phyloP scores from a whole-genome alignment of 2,329 filamentous ascomycete genomes.

The Geosmithia flava region DNA sequence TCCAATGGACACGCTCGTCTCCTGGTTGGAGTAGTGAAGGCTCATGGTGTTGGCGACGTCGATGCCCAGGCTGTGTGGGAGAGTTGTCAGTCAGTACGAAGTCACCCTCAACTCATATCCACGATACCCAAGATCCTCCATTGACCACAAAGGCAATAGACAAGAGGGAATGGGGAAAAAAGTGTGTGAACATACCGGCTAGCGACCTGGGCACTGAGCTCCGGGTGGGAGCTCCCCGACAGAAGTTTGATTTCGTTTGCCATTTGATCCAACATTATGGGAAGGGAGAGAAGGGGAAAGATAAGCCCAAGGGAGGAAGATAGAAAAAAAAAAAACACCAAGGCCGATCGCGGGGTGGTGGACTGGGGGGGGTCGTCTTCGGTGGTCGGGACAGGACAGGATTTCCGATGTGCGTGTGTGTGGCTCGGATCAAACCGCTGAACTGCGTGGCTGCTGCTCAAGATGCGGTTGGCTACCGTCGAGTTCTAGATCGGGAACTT shows the following conservation, averaged over 20 bases:
- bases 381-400: background rate
- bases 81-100: background rate
- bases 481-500: background rate
- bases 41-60: conserved; percentile 69
- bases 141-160: too few species aligned
- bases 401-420: background rate
- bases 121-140: too few species aligned
- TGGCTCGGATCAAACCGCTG: background rate
- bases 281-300: conserved; percentile 3
- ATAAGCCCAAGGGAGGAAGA: background rate
- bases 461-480: background rate
- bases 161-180: background rate
- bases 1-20: conserved; percentile 85
- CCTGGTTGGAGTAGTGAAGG: conserved; percentile 76
- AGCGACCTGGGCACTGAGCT: conserved; percentile 32
- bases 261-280: conserved; percentile 29
- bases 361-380: background rate
- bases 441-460: background rate
- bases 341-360: background rate
- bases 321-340: background rate
- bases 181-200: conserved; percentile 28
- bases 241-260: conserved; percentile 41
- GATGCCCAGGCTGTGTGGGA: conserved; percentile 52
- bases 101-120: background rate
- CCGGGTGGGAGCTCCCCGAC: conserved; percentile 34